Conservation (phyloP, 768 basidiomycete genomes). For the Paxillus involutus region DNA sequence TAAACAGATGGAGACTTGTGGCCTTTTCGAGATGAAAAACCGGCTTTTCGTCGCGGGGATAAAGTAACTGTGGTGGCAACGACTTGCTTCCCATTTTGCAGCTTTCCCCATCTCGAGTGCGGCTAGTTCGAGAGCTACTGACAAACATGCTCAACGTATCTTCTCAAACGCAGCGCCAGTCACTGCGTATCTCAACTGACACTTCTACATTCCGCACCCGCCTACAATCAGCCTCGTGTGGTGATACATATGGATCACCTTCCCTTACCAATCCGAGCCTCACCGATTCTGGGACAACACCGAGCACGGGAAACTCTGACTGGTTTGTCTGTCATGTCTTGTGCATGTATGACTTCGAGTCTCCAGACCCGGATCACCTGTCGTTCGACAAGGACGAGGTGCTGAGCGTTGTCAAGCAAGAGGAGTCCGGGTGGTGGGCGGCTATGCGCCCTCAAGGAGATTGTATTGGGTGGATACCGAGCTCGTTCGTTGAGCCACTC, state of each 20-base stretch:
- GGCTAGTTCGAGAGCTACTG: neutral
- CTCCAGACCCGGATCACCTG: slow-evolving; percentile 60
- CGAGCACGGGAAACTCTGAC: slow-evolving; percentile 32
- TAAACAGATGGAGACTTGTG: neutral
- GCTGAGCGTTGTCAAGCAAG: slow-evolving; percentile 64
- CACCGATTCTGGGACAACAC: slow-evolving; percentile 22
- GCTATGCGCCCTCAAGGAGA: slow-evolving; percentile 57
- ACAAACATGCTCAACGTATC: slow-evolving; percentile 2
- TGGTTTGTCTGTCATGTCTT: slow-evolving; percentile 41
- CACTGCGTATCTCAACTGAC: slow-evolving; percentile 33
- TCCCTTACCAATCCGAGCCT: slow-evolving; percentile 10
- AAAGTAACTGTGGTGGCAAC: slow-evolving; percentile 4
- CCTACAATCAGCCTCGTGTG: slow-evolving; percentile 38
- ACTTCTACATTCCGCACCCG: slow-evolving; percentile 35
- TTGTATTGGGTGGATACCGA: slow-evolving; percentile 74
- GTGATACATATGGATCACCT: slow-evolving; percentile 25
- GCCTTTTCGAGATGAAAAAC: neutral
- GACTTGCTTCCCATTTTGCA: neutral
- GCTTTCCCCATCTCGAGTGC: neutral
- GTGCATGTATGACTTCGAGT: slow-evolving; percentile 67
- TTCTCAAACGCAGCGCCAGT: slow-evolving; percentile 11
- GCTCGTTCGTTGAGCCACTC: slow-evolving; percentile 62
- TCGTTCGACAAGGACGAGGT: slow-evolving; percentile 67
- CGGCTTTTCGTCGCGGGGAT: neutral
- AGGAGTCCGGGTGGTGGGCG: slow-evolving; percentile 81